Base-by-base conservation (phyloP, 2,329 filamentous ascomycete species). In the Dothideomycetes sp. region DNA sequence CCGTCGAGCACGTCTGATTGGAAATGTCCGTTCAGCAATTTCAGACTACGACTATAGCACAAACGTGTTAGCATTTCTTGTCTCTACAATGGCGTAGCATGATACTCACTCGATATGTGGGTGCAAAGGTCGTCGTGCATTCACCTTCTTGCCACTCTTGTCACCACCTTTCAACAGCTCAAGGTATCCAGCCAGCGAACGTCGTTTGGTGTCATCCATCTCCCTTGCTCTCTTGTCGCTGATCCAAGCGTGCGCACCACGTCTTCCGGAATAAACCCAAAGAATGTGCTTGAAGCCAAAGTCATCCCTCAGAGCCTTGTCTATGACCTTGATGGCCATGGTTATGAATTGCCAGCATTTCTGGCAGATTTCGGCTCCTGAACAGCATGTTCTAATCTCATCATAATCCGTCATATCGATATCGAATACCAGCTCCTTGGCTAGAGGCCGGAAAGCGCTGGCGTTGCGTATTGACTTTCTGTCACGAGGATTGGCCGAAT, bases 381-480 rank as follows among this genome's bases (percentile, higher is more conserved):
- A 79, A 60, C 91, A 98, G 65, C 91, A 98, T 19, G 88, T 95
- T 51, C 91, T 80, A 49, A 98, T 84, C 50, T 94, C 86, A 59
- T 98, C 91, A 64, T 98, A 98, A 65, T 96, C 91, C 41, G 91
- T 96, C 75, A 98, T 75, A 74, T 98, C 91, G 54, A 98, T 96
- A 81, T 98, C 91, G 62, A 98, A 96, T 53, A 94, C 94, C 27
- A 98, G 69, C 61, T 98, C 91, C 61, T 98, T 98, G 42, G 84
- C 75, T 22, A 95, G 62, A 0, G 91, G 89, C 48, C 81, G 82
- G 66, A 98, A 95, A 7, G 84, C 78, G 33, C 78, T 77, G 24
- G 80, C 75, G 61, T 87, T 89, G 39, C 82, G 78, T 23, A 96
- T 64, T 0, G 81, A 81, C 65, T 96, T 98, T 55, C 89, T 80